Conservation (phyloP, 2,329 filamentous ascomycete species). For the Ceratocystis cacaofunesta region DNA sequence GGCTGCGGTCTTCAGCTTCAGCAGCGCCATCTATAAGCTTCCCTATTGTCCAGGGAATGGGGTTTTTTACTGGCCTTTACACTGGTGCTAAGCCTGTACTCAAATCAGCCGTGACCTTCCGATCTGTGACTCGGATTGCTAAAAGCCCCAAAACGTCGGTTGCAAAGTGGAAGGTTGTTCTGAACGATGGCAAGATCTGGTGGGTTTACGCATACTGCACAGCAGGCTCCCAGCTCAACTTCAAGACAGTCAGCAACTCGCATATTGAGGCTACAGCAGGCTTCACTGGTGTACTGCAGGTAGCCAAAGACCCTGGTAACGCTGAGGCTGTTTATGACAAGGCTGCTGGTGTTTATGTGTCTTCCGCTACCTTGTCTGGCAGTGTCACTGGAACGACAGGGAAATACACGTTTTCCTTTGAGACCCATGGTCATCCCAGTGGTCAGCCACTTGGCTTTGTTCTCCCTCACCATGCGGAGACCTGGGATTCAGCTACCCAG, state of each 20-base stretch:
- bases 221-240: conserved; percentile 45
- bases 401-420: conserved; percentile 58
- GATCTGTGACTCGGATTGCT: conserved; percentile 43
- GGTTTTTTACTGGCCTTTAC: conserved; percentile 69
- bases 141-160: conserved; percentile 47
- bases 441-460: conserved; percentile 67
- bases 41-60: conserved; percentile 79
- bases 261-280: conserved; percentile 47
- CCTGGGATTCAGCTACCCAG: conserved; percentile 46
- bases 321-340: conserved; percentile 59
- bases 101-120: conserved; percentile 61
- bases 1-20: conserved; percentile 41
- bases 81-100: conserved; percentile 54
- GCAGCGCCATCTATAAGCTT: conserved; percentile 52
- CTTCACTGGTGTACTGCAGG: conserved; percentile 68
- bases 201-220: conserved; percentile 58
- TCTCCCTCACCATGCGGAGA: conserved; percentile 69
- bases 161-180: conserved; percentile 58
- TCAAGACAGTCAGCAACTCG: conserved; percentile 52
- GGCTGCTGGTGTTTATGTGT: conserved; percentile 61
- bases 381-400: conserved; percentile 43
- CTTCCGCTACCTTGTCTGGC: conserved; percentile 48
- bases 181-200: conserved; percentile 65
- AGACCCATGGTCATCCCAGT: conserved; percentile 48
- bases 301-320: conserved; percentile 55